Conservation (phyloP, 2,329 filamentous ascomycete genomes). For the Ceratocystis papillata region DNA sequence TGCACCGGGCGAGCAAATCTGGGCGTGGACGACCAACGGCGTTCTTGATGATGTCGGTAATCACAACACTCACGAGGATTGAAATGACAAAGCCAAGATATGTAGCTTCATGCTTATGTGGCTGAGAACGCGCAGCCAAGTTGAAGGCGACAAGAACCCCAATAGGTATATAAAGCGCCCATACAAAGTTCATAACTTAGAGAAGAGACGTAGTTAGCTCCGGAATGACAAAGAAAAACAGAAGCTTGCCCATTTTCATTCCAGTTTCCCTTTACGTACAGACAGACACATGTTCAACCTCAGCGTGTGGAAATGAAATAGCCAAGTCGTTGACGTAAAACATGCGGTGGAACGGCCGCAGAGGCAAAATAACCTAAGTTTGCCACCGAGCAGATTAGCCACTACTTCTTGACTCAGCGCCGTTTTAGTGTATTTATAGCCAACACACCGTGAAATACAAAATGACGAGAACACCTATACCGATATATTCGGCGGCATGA, state of each 20-base stretch:
- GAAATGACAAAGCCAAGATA: conserved; percentile 70
- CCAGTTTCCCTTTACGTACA: conserved; percentile 38
- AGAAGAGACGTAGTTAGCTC: neutral
- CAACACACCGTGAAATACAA: conserved; percentile 52
- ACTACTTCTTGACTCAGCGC: neutral
- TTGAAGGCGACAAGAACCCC: conserved; percentile 56
- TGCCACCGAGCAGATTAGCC: neutral
- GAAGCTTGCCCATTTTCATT: neutral
- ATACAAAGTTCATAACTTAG: conserved; percentile 62
- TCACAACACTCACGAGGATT: conserved; percentile 63
- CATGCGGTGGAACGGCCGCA: conserved; percentile 86
- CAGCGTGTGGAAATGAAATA: conserved; percentile 78
- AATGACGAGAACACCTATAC: conserved; percentile 57
- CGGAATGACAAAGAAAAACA: neutral
- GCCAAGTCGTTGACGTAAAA: conserved; percentile 77
- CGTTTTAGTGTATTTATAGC: conserved; percentile 18
- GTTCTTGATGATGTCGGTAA: conserved; percentile 90
- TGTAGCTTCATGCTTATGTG: conserved; percentile 76
- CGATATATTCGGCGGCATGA: conserved; percentile 81
- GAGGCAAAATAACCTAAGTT: conserved; percentile 40
- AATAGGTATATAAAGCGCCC: conserved; percentile 63
- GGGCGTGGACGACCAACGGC: conserved; percentile 63
- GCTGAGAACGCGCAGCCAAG: conserved; percentile 46
- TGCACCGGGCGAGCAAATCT: conserved; percentile 62
- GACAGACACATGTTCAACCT: conserved; percentile 71